Percentiles rank a stretch among this genome's conserved stretches.
Conservation (phyloP, 2,329 filamentous ascomycete genomes). For the Cladosporium sp. region DNA sequence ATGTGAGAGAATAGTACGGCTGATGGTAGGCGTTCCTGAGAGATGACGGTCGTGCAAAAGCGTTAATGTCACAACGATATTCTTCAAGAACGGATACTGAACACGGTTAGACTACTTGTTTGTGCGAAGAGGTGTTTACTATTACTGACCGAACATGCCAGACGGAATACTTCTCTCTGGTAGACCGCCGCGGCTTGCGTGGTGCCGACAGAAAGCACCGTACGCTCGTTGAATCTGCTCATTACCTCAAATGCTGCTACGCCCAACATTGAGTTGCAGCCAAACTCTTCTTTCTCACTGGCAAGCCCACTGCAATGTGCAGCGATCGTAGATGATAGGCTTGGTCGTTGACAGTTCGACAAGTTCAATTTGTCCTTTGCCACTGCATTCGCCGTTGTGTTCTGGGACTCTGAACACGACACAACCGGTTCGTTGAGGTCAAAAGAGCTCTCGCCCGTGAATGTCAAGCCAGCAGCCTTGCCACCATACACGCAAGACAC, state of each 20-base stretch:
- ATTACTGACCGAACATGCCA: slow-evolving; percentile 22
- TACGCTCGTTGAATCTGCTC: slow-evolving; percentile 29
- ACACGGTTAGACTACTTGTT: not conserved
- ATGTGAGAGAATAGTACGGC: slow-evolving; percentile 47
- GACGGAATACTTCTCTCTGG: slow-evolving; percentile 24
- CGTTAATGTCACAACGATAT: slow-evolving; percentile 56
- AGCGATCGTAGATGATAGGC: not conserved
- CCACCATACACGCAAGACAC: slow-evolving; percentile 53
- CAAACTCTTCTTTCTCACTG: slow-evolving; percentile 18
- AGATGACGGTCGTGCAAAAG: slow-evolving; percentile 57
- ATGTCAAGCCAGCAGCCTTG: slow-evolving; percentile 26
- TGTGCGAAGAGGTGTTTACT: not conserved
- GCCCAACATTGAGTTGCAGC: not conserved
- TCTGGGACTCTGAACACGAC: not conserved
- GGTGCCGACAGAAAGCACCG: slow-evolving; percentile 33
- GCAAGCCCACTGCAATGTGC: not conserved
- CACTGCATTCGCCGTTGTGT: not conserved
- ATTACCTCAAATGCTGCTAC: slow-evolving; percentile 27
- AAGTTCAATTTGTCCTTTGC: not conserved
- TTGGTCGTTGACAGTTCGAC: not conserved
- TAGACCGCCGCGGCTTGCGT: slow-evolving; percentile 29
- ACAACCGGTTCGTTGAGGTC: slow-evolving; percentile 2
- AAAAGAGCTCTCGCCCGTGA: slow-evolving; percentile 30
- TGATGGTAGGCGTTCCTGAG: slow-evolving; percentile 31
- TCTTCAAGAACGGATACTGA: slow-evolving; percentile 58